Evolutionary conservation across 2,329 filamentous ascomycete species (phyloP).

Genomic region (Ilyonectria destructans): DNA sequence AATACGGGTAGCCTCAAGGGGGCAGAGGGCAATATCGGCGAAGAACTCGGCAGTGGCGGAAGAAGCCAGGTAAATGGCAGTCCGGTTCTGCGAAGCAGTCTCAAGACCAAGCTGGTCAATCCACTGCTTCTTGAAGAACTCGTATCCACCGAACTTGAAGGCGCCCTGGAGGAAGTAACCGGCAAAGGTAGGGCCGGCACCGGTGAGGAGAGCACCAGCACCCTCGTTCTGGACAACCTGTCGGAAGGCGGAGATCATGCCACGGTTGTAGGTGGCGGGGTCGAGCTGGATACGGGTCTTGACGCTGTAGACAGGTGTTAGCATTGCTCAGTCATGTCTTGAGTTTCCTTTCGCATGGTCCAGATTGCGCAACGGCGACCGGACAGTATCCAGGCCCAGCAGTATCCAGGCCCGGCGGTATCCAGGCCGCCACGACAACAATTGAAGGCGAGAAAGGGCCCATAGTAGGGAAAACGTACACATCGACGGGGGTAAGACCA

Average conservation of each 20-base stretch:
- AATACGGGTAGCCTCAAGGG: conserved; percentile 93
- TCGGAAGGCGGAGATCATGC: conserved; percentile 88
- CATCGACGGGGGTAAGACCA: conserved; percentile 97
- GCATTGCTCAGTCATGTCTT: conserved; percentile 14
- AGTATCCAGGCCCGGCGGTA: background rate
- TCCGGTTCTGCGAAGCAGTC: conserved; percentile 84
- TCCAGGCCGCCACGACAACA: conserved; percentile 29
- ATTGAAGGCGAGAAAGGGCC: conserved; percentile 36
- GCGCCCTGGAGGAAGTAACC: conserved; percentile 96
- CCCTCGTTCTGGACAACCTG: conserved; percentile 90
- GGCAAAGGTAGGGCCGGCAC: conserved; percentile 87
- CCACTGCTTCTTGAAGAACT: conserved; percentile 95
- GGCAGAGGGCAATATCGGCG: conserved; percentile 88
- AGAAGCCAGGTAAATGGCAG: conserved; percentile 84
- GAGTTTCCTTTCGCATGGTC: background rate
- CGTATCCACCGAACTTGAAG: conserved; percentile 95
- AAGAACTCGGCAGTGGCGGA: conserved; percentile 78
- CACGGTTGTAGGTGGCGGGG: conserved; percentile 89
- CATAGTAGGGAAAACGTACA: conserved; percentile 77
- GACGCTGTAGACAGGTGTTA: conserved; percentile 73
- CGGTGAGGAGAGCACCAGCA: conserved; percentile 88
- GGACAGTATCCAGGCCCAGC: background rate
- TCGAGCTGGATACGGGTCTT: conserved; percentile 97
- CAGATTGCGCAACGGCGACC: background rate
- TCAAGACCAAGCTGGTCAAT: conserved; percentile 87